Evolutionary conservation across 306 rosid species (phyloP), one percentile per base, ranked within the genome.

Genomic region (Begonia loranthoides): DNA sequence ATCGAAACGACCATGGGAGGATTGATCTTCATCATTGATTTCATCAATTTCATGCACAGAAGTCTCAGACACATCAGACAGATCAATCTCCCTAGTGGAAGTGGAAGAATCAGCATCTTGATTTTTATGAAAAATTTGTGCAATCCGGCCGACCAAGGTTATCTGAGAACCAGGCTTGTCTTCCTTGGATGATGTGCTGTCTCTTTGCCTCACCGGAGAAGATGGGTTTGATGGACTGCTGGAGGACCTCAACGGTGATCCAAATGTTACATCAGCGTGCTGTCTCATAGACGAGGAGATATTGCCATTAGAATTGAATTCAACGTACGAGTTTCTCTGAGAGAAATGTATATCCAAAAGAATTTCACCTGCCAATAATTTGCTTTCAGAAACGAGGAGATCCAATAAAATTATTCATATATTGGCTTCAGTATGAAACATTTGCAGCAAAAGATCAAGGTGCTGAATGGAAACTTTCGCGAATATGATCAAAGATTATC

Each of bases 81-180:
- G 63, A 40, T 84, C 97, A 44, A 52, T 57, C 58, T 56, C 53
- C 79, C 60, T 69, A 53, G n/a, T 53, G 28, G 78, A 21, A 51
- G 71, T 4, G 21, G 38, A 1, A 4, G 81, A 56, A 73, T 78
- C 43, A 24, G 60, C 0, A 7, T 84, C 97, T 38, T 66, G 22
- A 66, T 68, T 66, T 66, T 71, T 89, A 41, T 64, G 81, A 56
- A 89, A 84, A 12, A 89, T 81, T 52, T 84, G 93, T 56, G 81
- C 89, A 67, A 89, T n/a, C 51, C 89, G 75, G 60, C 76, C 82
- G 3, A 93, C 89, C 52, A 89, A 36, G 41, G 87, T 50, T 54
- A 63, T 89, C 71, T 88, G 95, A 16, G 55, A 5, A 63, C 14
- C 15, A 12, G 54, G 4, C 66, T 72, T 79, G 3, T 79, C 87